phyloP scores from a whole-genome alignment of 1,284 basidiomycete genomes.

The Tylopilus sp. region DNA sequence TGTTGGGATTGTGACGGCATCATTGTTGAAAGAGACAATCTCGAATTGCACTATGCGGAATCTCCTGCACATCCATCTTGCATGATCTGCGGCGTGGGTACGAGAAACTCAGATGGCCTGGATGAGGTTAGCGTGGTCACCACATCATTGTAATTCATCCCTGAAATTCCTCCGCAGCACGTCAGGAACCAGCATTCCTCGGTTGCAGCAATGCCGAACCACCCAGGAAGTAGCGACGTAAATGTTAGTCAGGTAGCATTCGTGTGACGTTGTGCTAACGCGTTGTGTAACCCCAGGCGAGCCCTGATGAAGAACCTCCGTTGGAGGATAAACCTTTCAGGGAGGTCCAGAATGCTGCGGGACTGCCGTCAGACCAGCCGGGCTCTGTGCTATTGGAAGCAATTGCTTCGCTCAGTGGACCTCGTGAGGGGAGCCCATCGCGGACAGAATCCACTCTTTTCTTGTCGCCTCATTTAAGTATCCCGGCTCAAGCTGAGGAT shows the following conservation, averaged over 20 bases:
- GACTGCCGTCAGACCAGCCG: background rate
- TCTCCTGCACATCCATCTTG: constrained; percentile 40
- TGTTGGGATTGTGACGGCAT: constrained; percentile 44
- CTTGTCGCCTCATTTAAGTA: constrained; percentile 7
- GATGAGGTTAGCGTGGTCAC: constrained; percentile 31
- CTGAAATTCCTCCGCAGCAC: constrained; percentile 30
- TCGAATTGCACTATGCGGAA: constrained; percentile 38
- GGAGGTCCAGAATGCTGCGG: background rate
- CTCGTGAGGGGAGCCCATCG: constrained; percentile 2
- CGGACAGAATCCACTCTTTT: constrained; percentile 8
- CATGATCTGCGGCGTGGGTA: constrained; percentile 31
- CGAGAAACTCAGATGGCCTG: constrained; percentile 25
- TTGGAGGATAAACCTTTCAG: constrained; percentile 3
- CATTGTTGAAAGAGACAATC: constrained; percentile 31
- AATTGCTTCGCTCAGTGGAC: background rate
- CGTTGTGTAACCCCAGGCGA: constrained; percentile 14
- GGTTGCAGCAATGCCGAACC: constrained; percentile 14
- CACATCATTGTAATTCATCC: background rate
- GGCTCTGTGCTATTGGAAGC: constrained; percentile 1
- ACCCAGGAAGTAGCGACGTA: constrained; percentile 2
- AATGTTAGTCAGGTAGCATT: constrained; percentile 11
- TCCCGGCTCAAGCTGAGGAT: background rate
- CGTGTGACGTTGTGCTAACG: constrained; percentile 16
- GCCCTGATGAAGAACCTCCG: background rate
- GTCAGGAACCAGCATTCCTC: constrained; percentile 26